Evolutionary conservation across 2,329 filamentous ascomycete species (phyloP).

Genomic region (Nothomitra cinnamomea): DNA sequence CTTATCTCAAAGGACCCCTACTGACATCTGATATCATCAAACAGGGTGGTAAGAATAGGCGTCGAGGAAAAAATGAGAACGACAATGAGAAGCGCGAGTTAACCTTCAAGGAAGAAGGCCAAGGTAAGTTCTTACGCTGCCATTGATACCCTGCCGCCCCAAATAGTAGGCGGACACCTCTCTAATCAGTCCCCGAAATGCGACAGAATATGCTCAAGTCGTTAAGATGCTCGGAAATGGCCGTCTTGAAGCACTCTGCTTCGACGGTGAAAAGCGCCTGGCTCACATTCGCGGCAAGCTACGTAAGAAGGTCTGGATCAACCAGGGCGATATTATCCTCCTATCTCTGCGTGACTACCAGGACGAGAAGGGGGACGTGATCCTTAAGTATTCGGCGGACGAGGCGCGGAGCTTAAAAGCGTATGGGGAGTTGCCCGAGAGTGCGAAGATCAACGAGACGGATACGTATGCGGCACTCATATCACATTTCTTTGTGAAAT

Average conservation of each 20-base stretch:
- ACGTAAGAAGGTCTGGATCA: slow-evolving; percentile 99
- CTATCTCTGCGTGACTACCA: slow-evolving; percentile 82
- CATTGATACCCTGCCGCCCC: neutral
- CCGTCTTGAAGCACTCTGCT: slow-evolving; percentile 82
- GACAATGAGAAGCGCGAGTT: slow-evolving; percentile 98
- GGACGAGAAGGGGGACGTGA: slow-evolving; percentile 84
- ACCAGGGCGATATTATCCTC: slow-evolving; percentile 89
- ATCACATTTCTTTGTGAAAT: neutral
- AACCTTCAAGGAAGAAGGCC: slow-evolving; percentile 96
- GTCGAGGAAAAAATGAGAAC: slow-evolving; percentile 97
- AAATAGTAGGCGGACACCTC: neutral
- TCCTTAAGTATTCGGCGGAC: slow-evolving; percentile 90
- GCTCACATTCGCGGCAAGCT: slow-evolving; percentile 89
- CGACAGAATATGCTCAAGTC: slow-evolving; percentile 61
- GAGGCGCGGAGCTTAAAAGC: slow-evolving; percentile 91
- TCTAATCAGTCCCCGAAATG: slow-evolving; percentile 7
- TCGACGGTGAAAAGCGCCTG: slow-evolving; percentile 78
- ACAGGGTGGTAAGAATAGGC: slow-evolving; percentile 94
- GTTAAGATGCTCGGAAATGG: slow-evolving; percentile 95
- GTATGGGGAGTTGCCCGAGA: slow-evolving; percentile 93
- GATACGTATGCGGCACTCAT: slow-evolving; percentile 50
- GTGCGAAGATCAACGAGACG: slow-evolving; percentile 99
- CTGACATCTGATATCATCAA: slow-evolving; percentile 6
- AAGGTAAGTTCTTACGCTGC: slow-evolving; percentile 34
- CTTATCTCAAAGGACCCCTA: neutral